A percentile compares a stretch with the other conserved stretches of the same genome.
Evolutionary conservation across 768 basidiomycete genomes (phyloP).

Genomic region (Rhodotorula diobovata): DNA sequence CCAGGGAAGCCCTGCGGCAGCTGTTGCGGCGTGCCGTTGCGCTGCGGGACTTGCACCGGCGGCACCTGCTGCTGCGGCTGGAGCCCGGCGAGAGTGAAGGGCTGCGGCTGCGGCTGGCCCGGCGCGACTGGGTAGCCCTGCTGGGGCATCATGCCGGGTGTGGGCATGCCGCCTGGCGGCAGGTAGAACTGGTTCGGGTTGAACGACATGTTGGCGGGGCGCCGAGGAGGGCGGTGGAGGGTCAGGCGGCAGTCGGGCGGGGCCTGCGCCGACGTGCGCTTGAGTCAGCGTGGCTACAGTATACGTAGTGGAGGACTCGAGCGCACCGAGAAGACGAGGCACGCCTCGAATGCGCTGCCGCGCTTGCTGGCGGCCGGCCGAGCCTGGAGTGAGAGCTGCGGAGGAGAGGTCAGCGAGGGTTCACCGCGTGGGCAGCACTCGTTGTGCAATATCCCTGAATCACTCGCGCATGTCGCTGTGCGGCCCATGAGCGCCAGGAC

Average conservation of each 20-base stretch:
- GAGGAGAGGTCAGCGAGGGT: too few relatives aligned
- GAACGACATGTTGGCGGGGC: slow-evolving; percentile 11
- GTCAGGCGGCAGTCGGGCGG: too few relatives aligned
- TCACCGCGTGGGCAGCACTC: too few relatives aligned
- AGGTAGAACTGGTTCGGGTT: slow-evolving; percentile 26
- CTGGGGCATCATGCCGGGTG: neutral
- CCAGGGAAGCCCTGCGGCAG: slow-evolving; percentile 7
- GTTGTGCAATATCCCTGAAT: too few relatives aligned
- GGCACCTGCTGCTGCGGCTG: slow-evolving; percentile 11
- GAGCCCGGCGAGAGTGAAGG: slow-evolving; percentile 18
- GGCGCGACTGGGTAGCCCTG: neutral
- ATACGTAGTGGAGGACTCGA: too few relatives aligned
- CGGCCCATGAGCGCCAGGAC: too few relatives aligned
- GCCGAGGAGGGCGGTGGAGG: neutral
- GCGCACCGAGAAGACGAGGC: too few relatives aligned
- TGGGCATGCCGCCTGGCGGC: neutral
- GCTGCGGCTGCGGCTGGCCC: neutral
- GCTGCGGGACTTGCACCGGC: neutral
- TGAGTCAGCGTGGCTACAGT: neutral
- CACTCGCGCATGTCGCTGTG: too few relatives aligned
- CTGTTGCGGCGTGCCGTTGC: slow-evolving; percentile 3
- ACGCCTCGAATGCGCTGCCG: too few relatives aligned
- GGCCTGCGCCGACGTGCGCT: neutral
- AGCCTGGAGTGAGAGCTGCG: too few relatives aligned
- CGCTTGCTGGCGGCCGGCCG: too few relatives aligned